phyloP scores from a whole-genome alignment of 192 early-diverging fungal genomes.

The Coemansia sp. region DNA sequence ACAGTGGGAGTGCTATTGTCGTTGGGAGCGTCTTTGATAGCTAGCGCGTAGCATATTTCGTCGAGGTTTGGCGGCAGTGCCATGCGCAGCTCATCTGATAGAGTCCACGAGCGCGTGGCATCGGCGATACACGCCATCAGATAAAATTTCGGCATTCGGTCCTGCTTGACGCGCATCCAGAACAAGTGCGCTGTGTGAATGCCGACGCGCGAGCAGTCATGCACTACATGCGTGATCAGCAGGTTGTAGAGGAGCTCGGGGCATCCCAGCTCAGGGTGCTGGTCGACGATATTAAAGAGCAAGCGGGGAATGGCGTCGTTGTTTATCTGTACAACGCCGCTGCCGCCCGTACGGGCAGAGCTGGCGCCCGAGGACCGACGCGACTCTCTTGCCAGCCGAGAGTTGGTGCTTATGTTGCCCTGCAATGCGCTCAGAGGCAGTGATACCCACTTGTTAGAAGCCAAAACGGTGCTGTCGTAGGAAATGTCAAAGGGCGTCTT shows the following conservation, averaged over 20 bases:
- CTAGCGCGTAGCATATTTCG: constrained; percentile 50
- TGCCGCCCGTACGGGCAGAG: constrained; percentile 8
- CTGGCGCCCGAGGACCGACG: constrained; percentile 6
- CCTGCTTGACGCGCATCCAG: constrained; percentile 54
- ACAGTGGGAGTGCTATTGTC: constrained; percentile 25
- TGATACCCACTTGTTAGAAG: not conserved
- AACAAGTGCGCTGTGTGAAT: constrained; percentile 52
- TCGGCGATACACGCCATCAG: constrained; percentile 53
- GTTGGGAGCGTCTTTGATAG: constrained; percentile 23
- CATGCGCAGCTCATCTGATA: constrained; percentile 43
- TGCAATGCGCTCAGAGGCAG: constrained; percentile 19
- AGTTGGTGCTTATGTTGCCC: constrained; percentile 11
- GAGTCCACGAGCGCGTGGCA: constrained; percentile 54
- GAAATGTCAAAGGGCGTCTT: not conserved
- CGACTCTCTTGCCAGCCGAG: constrained; percentile 12
- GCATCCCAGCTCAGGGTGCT: constrained; percentile 53
- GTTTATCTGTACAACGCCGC: constrained; percentile 44
- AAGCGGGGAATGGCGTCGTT: constrained; percentile 48
- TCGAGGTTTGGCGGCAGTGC: constrained; percentile 55
- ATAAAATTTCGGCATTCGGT: constrained; percentile 47
- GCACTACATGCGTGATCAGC: constrained; percentile 53
- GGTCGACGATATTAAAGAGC: constrained; percentile 32
- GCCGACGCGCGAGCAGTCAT: constrained; percentile 54
- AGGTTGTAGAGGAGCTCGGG: constrained; percentile 56
- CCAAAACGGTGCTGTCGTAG: not conserved